phyloP scores from a whole-genome alignment of 2,329 filamentous ascomycete species.

The Epichloe glyceriae region DNA sequence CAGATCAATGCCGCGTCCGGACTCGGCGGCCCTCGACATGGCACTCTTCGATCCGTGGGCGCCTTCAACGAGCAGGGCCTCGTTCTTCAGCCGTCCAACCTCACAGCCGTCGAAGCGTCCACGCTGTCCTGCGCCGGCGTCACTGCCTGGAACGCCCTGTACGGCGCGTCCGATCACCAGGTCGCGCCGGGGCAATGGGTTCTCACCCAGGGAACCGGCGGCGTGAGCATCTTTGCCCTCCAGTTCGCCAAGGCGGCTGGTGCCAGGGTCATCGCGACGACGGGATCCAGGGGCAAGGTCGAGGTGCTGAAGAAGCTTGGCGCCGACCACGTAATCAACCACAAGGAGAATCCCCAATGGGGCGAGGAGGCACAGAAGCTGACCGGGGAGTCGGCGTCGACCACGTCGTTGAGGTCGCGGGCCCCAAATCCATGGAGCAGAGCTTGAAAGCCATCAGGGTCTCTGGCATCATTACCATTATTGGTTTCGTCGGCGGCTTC shows the following conservation, averaged over 20 bases:
- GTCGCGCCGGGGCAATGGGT: constrained; percentile 44
- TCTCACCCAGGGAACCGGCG: constrained; percentile 58
- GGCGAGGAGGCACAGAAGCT: constrained; percentile 30
- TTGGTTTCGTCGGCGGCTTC: constrained; percentile 23
- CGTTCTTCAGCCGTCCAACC: constrained; percentile 45
- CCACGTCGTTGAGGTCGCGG: constrained; percentile 35
- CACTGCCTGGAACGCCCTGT: constrained; percentile 55
- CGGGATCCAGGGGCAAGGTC: constrained; percentile 31
- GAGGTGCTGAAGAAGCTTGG: constrained; percentile 31
- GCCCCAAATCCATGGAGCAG: constrained; percentile 29
- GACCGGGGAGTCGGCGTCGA: constrained; percentile 33
- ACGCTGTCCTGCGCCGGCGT: constrained; percentile 48
- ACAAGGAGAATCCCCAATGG: constrained; percentile 32
- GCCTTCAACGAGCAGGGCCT: constrained; percentile 57
- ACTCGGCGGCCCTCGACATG: constrained; percentile 56
- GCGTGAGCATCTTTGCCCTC: constrained; percentile 54
- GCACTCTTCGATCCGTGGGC: constrained; percentile 53
- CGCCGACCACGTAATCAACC: constrained; percentile 38
- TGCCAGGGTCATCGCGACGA: constrained; percentile 36
- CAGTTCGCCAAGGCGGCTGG: constrained; percentile 40
- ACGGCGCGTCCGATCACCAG: constrained; percentile 33
- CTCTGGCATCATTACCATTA: constrained; percentile 32
- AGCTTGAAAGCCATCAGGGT: constrained; percentile 30
- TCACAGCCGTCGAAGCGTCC: constrained; percentile 39
- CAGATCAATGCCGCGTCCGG: constrained; percentile 32